Evolutionary conservation across 139 green algal species (phyloP), one percentile per base, ranked within the genome.

Genomic region (Coelastrella sp.): DNA sequence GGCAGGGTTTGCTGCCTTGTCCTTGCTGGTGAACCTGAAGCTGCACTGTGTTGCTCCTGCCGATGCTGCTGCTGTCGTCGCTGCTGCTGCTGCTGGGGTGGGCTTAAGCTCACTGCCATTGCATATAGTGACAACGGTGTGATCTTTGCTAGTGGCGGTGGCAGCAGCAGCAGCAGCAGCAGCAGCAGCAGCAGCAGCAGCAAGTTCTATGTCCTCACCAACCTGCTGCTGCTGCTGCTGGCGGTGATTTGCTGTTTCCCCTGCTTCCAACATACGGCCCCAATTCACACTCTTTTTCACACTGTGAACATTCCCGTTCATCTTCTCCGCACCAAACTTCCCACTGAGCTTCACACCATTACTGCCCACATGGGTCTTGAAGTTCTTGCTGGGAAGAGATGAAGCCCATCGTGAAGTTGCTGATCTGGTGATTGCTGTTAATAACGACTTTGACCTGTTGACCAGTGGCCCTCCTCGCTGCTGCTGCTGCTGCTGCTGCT

Each of bases 401-500:
- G 12, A 14, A 12, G 63, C 12, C 63, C 63, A 70, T 17, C 63
- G 63, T 17, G 15, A 22, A 70, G 63, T 70, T 17, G 15, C 12
- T 22, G 12, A 22, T 70, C 63, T 70, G 63, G 5, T 70, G 12
- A 70, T 49, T 3, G 35, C 35, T 49, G 35, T 49, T 49, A 49
- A 49, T 49, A 49, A 49, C 35, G 35, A 49, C 35, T 49, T 49
- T 49, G 35, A 49, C 35, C 35, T 49, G 35, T 49, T 49, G 35
- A 3, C 35, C 35, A 49, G 35, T 49, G 35, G 63, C 63, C 63
- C 12, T 70, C n/a, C n/a, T n/a, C n/a, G 73, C 15, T 80, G 73
- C 73, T 80, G 73, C 73, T 72, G 79, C 79, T 85, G 79, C 79
- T 85, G 79, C 49, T 22, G 49, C 73, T 80, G 63, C 22, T 27